Base-by-base conservation (phyloP, 140 eudicot species). In the Stevia rebaudiana region DNA sequence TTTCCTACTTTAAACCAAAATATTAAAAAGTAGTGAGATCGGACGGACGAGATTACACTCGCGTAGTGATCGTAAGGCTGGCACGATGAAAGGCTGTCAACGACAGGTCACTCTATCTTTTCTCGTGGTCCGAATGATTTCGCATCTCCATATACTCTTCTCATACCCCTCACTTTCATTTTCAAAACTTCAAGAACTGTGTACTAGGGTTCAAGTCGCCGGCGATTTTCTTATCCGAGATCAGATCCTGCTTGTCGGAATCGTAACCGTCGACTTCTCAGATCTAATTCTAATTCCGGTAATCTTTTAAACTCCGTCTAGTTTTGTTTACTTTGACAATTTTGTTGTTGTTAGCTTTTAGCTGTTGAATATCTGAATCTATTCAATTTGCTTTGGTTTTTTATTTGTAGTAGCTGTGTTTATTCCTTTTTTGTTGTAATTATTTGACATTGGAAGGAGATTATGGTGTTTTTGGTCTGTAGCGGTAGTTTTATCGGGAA, bases 21-120 rank as follows among this genome's bases (percentile, higher is more conserved):
- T 15, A 22, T 5, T 48, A 48, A 1, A 48, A 48, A 18, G 54
- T 48, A 48, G 54, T 17, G 25, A 50, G 16, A 65, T 65, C 60
- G 70, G 47, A 47, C 59, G 70, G 58, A 47, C 47, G 31, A 47
- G 47, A 64, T 15, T 15, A 11, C 23, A 53, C 17, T 37, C 23
- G 36, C 18, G 11, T 11, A 13, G 17, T 21, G 60, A 53, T 64
- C 70, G 70, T 64, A 63, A 44, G 43, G 55, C 19, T 17, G 70
- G 22, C 70, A 73, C 31, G 69, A 61, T 55, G 67, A 73, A 73
- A 48, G 76, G 51, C 61, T 76, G 80, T 70, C 80, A 46, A 69
- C 69, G 79, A 68, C 79, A 75, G 75, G 75, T 75, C 79, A 75
- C 49, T 62, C 56, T 73, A 52, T 64, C 71, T 73, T 64, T 55